These are phyloP conservation scores for Beauveria medogensis DNA, from an alignment of 2,329 filamentous ascomycete species.

Conservation along the genomic window DNA sequence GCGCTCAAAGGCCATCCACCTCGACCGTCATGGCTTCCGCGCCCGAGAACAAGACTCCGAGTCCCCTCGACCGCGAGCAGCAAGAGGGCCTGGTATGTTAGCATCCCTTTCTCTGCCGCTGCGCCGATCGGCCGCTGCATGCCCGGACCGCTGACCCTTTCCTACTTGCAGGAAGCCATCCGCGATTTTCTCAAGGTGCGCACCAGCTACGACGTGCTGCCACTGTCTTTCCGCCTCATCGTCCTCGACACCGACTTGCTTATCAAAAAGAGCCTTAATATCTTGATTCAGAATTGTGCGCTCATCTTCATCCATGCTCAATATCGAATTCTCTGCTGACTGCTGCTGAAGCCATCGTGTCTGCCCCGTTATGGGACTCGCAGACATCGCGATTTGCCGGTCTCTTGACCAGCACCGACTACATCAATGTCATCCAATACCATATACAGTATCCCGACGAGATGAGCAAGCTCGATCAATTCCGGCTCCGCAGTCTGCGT, in stretches of 20 bases:
- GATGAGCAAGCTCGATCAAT: slow-evolving; percentile 83
- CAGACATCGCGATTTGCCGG: slow-evolving; percentile 88
- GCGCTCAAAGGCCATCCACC: slow-evolving; percentile 26
- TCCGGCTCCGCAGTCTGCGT: slow-evolving; percentile 83
- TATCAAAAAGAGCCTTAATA: slow-evolving; percentile 94
- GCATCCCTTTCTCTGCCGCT: background rate
- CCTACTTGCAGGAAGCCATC: slow-evolving; percentile 62
- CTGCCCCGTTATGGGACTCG: slow-evolving; percentile 94
- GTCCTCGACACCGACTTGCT: slow-evolving; percentile 90
- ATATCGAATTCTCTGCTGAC: slow-evolving; percentile 13
- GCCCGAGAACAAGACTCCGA: slow-evolving; percentile 36
- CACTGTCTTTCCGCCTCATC: slow-evolving; percentile 90
- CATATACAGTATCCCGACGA: slow-evolving; percentile 96
- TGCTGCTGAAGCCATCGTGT: slow-evolving; percentile 70
- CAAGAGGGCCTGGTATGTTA: slow-evolving; percentile 65
- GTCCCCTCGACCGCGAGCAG: slow-evolving; percentile 66
- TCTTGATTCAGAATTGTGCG: slow-evolving; percentile 88
- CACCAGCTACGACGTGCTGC: slow-evolving; percentile 95
- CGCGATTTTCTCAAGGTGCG: slow-evolving; percentile 93
- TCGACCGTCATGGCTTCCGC: slow-evolving; percentile 26
- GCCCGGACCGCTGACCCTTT: slow-evolving; percentile 7
- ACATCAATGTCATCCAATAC: slow-evolving; percentile 98
- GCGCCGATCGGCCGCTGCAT: background rate
- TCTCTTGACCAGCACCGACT: slow-evolving; percentile 90
- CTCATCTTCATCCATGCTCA: slow-evolving; percentile 5